Percentiles rank a stretch among this genome's conserved stretches.
Evolutionary conservation across 164 flowering plant species (phyloP).

Genomic region (Dillenia suffruticosa): DNA sequence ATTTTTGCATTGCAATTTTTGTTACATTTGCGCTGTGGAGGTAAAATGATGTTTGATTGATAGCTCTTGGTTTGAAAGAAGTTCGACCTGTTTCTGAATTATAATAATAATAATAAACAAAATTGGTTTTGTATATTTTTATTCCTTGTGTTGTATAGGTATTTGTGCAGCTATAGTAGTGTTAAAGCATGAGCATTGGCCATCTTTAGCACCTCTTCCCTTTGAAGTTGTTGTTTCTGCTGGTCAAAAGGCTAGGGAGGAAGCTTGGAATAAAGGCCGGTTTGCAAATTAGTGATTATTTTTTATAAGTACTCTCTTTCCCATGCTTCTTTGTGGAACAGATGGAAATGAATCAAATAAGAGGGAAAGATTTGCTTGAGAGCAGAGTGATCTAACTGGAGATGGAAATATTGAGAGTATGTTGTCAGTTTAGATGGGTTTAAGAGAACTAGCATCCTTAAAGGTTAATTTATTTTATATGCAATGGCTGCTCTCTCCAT

Average conservation of each 20-base stretch:
- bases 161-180: constrained; percentile 75
- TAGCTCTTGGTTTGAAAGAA: no score
- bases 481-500: no score
- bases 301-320: not conserved
- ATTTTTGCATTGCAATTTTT: no score
- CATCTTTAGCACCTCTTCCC: constrained; percentile 92
- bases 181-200: constrained; percentile 87
- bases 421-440: constrained; percentile 97
- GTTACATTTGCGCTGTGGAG: no score
- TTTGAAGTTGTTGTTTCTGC: constrained; percentile 92
- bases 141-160: constrained; percentile 29
- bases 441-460: constrained; percentile 83
- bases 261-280: constrained; percentile 49
- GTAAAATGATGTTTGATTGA: no score
- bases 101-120: no score
- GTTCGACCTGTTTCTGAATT: no score
- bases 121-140: no score
- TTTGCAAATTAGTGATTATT: constrained; percentile 7
- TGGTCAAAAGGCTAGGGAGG: constrained; percentile 93
- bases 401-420: constrained; percentile 87
- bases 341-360: constrained; percentile 37
- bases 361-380: constrained; percentile 47
- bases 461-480: constrained; percentile 81
- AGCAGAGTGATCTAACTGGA: constrained; percentile 54
- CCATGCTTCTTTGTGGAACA: not conserved